A percentile compares a stretch with the other conserved stretches of the same genome.
Conservation (phyloP, 306 rosid species). For the Vachellia pachyceras region DNA sequence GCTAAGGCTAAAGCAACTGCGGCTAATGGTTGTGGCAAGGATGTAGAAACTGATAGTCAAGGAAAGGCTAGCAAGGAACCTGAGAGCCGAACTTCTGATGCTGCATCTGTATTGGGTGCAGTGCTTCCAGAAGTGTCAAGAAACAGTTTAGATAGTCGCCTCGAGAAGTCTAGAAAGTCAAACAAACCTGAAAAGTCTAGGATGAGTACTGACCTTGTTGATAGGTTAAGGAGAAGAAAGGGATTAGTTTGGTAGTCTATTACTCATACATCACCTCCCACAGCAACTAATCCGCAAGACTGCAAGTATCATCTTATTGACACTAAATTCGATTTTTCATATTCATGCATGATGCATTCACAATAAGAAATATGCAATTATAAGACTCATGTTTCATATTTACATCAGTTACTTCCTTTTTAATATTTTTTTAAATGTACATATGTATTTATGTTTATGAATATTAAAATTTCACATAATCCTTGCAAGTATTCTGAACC, state of each 20-base stretch:
- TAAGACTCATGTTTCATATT: background rate
- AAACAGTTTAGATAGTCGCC: constrained; percentile 97
- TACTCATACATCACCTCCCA: constrained; percentile 42
- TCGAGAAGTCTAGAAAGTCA: constrained; percentile 79
- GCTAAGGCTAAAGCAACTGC: constrained; percentile 53
- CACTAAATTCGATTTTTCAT: constrained; percentile 6
- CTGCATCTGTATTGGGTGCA: constrained; percentile 57
- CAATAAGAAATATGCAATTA: background rate
- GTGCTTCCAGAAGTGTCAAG: constrained; percentile 86
- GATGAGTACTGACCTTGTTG: constrained; percentile 93
- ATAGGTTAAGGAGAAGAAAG: constrained; percentile 86
- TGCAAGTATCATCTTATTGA: constrained; percentile 37
- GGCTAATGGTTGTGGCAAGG: constrained; percentile 57
- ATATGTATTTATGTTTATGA: background rate
- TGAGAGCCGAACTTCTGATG: constrained; percentile 63
- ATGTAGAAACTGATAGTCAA: constrained; percentile 54
- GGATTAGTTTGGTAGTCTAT: constrained; percentile 82
- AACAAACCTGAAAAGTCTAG: constrained; percentile 87
- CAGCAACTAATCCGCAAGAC: constrained; percentile 60
- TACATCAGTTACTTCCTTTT: background rate
- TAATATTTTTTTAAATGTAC: background rate
- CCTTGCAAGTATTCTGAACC: background rate
- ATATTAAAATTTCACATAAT: too few species aligned
- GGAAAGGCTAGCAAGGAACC: constrained; percentile 59
- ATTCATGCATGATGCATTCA: background rate